Conservation (phyloP, 1,139 yeast genomes). For the Saccharomyces pastorianus region DNA sequence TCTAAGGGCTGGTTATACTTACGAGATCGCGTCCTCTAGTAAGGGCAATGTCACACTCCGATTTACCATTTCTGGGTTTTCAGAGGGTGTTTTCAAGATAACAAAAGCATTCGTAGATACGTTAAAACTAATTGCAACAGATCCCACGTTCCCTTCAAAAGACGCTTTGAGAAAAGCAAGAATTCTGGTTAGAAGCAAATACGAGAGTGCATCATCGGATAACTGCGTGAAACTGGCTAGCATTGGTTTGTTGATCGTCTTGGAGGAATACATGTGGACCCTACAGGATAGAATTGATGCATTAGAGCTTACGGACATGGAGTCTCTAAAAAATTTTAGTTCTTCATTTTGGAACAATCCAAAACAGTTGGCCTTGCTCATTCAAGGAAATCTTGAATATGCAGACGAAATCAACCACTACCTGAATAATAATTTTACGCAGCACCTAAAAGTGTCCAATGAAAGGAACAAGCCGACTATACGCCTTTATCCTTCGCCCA, state of each 20-base stretch:
- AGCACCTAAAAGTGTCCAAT: too few species aligned
- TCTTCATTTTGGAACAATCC: constrained; percentile 21
- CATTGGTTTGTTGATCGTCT: constrained; percentile 39
- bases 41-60: constrained; percentile 45
- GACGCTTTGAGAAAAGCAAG: constrained; percentile 39
- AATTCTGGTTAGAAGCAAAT: constrained; percentile 38
- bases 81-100: constrained; percentile 31
- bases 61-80: constrained; percentile 44
- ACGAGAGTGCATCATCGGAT: constrained; percentile 34
- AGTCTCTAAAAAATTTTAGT: constrained; percentile 29
- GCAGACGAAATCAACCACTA: constrained; percentile 24
- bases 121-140: constrained; percentile 11
- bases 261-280: constrained; percentile 48
- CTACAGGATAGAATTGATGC: constrained; percentile 46
- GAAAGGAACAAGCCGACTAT: neutral
- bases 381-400: constrained; percentile 42
- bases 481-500: neutral
- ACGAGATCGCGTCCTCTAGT: constrained; percentile 46
- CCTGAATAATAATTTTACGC: constrained; percentile 15
- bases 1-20: constrained; percentile 44
- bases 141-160: constrained; percentile 21
- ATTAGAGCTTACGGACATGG: constrained; percentile 50
- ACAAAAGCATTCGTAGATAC: constrained; percentile 10
- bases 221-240: constrained; percentile 40
- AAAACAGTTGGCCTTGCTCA: constrained; percentile 37